Conservation (phyloP, 2,329 filamentous ascomycete species). For the Fusarium foetens region DNA sequence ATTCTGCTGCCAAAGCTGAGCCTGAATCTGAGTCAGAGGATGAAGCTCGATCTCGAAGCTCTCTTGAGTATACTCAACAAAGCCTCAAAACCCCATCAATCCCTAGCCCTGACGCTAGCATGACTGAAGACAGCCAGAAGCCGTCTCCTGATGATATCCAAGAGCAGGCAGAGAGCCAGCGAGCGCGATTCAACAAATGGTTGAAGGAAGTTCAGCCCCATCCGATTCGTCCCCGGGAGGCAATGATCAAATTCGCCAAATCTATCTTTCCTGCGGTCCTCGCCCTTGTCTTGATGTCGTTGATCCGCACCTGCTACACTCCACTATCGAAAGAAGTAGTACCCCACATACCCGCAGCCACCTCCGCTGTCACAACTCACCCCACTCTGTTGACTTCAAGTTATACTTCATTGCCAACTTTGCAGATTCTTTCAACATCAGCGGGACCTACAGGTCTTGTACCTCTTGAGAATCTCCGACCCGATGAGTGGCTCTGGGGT, state of each 20-base stretch:
- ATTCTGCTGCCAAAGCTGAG: slow-evolving; percentile 37
- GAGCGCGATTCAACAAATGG: slow-evolving; percentile 21
- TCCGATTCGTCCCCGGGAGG: slow-evolving; percentile 18
- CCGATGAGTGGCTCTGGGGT: slow-evolving; percentile 51
- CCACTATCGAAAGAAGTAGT: slow-evolving; percentile 30
- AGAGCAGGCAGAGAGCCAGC: slow-evolving; percentile 17
- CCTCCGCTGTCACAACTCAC: slow-evolving; percentile 40
- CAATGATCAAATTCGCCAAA: slow-evolving; percentile 27
- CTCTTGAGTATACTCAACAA: slow-evolving; percentile 62
- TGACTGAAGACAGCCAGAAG: slow-evolving; percentile 38
- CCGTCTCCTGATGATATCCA: slow-evolving; percentile 8
- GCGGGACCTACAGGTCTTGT: slow-evolving; percentile 44
- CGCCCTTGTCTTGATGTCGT: slow-evolving; percentile 34
- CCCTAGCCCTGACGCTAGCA: slow-evolving; percentile 49
- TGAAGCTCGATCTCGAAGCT: slow-evolving; percentile 52
- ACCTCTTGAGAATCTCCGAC: slow-evolving; percentile 43
- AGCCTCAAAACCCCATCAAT: slow-evolving; percentile 58
- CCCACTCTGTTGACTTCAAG: slow-evolving; percentile 38
- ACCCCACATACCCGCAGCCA: slow-evolving; percentile 43
- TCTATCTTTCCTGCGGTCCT: slow-evolving; percentile 43
- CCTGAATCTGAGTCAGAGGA: slow-evolving; percentile 55
- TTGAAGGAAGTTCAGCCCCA: slow-evolving; percentile 27
- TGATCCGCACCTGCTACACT: slow-evolving; percentile 45
- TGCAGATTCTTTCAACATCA: slow-evolving; percentile 21
- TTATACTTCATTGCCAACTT: slow-evolving; percentile 28